Evolutionary conservation across 179 eudicot species (phyloP), one percentile per base, ranked within the genome.

Genomic region (Sideroxylon spinosum): DNA sequence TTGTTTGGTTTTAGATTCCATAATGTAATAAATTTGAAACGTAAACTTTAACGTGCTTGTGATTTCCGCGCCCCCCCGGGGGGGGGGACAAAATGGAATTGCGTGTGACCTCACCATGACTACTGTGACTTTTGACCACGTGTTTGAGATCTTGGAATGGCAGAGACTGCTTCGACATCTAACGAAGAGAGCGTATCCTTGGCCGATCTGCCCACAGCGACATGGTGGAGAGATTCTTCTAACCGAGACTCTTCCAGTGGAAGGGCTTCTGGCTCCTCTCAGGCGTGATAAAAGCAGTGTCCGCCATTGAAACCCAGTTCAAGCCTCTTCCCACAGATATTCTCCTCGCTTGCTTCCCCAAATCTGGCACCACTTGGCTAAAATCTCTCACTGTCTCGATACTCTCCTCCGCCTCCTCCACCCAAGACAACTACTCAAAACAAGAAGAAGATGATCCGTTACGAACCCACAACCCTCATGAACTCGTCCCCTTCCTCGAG

Each of bases 361-460:
- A 74, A 59, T 32, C 50, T 57, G 77, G 77, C 25, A 74, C 77
- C 19, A 74, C 66, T 9, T 72, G 75, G 75, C 57, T 71, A 4
- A 72, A 72, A 53, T 63, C 62, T 25, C 25, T 72, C 23, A 6
- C 22, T 32, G n/a, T 59, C 37, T 37, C 25, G 20, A 74, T 37
- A 17, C 46, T 37, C 44, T 37, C 44, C 44, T 37, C 37, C 19
- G 12, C 7, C 44, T 37, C 44, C 44, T 37, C 37, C 19, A 20
- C 7, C 66, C 57, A 74, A 13, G 8, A 59, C 25, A 6, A 23
- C 2, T 19, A 60, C 25, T 7, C 64, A 60, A n/a, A 60, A 9
- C 0, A 2, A 7, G 25, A 60, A 9, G 9, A 59, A 19, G 26
- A 22, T 32, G 77, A 74, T 74, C 50, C 10, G 29, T 25, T 72